Conservation (phyloP, 169 alveolate genomes). For the Plasmodium billcollinsi region DNA sequence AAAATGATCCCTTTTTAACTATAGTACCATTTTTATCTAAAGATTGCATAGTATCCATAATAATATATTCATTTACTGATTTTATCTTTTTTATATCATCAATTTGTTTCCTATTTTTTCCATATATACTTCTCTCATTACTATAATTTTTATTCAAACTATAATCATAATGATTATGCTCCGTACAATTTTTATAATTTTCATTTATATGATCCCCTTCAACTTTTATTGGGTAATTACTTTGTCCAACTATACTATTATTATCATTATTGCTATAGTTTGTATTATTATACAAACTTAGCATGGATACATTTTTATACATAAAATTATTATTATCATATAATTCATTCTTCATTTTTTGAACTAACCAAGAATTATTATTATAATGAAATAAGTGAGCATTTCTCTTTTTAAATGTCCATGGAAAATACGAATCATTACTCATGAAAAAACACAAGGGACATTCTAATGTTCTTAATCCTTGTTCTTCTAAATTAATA, state of each 20-base stretch:
- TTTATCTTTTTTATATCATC: no score
- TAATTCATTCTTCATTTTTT: neutral
- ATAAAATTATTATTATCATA: neutral
- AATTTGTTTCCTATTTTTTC: neutral
- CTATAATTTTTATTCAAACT: no score
- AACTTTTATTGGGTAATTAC: neutral
- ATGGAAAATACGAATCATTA: constrained; percentile 48
- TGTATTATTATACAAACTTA: neutral
- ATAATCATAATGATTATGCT: no score
- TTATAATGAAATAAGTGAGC: neutral
- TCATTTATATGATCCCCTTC: neutral
- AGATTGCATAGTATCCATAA: no score
- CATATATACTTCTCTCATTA: no score
- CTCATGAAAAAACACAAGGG: constrained; percentile 64
- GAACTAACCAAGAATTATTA: neutral
- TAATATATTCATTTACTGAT: no score
- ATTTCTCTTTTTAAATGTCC: constrained; percentile 10
- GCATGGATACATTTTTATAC: constrained; percentile 1
- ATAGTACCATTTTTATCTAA: no score
- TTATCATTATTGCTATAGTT: constrained; percentile 4
- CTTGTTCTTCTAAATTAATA: constrained; percentile 65
- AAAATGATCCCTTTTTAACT: no score
- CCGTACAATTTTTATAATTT: neutral
- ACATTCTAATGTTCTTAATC: constrained; percentile 70
- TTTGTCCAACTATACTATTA: neutral